Evolutionary conservation across 2,329 filamentous ascomycete species (phyloP).

Genomic region (Xylariaceae sp.): DNA sequence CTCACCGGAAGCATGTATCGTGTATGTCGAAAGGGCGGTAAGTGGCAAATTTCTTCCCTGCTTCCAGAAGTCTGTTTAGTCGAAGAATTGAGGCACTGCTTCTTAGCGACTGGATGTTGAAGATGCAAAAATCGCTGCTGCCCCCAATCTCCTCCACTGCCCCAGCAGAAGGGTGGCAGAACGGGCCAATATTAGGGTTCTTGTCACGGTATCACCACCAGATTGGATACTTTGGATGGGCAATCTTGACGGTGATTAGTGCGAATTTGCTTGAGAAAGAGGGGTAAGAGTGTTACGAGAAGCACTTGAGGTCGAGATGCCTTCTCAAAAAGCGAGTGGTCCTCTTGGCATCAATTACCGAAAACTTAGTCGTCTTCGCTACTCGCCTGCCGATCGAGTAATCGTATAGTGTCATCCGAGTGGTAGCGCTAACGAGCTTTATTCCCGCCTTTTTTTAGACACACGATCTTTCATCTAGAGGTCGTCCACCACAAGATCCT

Average conservation of each 20-base stretch:
- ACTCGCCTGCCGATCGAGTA: slow-evolving; percentile 17
- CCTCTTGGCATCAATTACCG: slow-evolving; percentile 25
- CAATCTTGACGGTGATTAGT: slow-evolving; percentile 7
- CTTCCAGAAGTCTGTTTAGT: slow-evolving; percentile 13
- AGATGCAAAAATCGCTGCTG: neutral
- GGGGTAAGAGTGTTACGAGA: slow-evolving; percentile 1
- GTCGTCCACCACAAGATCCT: slow-evolving; percentile 4
- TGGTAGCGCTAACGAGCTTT: slow-evolving; percentile 4
- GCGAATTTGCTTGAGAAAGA: slow-evolving; percentile 5
- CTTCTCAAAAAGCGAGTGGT: slow-evolving; percentile 4
- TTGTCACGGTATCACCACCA: neutral
- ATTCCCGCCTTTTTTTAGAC: slow-evolving; percentile 5
- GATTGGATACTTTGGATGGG: slow-evolving; percentile 3
- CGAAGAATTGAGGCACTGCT: neutral
- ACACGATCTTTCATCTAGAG: slow-evolving; percentile 3
- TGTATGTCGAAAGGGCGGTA: slow-evolving; percentile 4
- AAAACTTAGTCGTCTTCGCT: slow-evolving; percentile 17
- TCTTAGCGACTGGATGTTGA: slow-evolving; percentile 3
- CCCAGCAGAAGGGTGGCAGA: neutral
- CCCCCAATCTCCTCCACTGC: no score
- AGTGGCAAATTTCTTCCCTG: slow-evolving; percentile 1
- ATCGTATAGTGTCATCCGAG: neutral
- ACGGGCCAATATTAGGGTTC: neutral
- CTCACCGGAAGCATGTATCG: slow-evolving; percentile 1
- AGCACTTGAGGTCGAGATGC: neutral